Conservation (phyloP, 2,329 filamentous ascomycete genomes). For the Thermomyces lanuginosus region DNA sequence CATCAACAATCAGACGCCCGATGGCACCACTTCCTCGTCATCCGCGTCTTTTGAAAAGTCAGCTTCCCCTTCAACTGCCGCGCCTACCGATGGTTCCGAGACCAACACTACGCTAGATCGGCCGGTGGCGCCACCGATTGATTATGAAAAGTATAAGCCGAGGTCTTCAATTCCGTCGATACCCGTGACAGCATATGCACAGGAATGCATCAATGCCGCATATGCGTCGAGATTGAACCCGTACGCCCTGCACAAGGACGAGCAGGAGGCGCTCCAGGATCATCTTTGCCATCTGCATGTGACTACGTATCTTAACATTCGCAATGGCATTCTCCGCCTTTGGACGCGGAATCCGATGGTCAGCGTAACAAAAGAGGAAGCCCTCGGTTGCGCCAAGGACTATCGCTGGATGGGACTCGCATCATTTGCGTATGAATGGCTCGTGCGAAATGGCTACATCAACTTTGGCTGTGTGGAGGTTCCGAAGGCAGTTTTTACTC, state of each 20-base stretch:
- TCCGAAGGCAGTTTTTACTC: conserved; percentile 27
- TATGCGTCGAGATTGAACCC: conserved; percentile 80
- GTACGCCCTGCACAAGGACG: conserved; percentile 69
- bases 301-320: conserved; percentile 87
- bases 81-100: too few species aligned
- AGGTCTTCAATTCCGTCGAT: conserved; percentile 73
- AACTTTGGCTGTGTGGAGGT: conserved; percentile 85
- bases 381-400: conserved; percentile 77
- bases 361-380: conserved; percentile 66
- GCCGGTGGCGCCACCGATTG: too few species aligned
- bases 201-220: conserved; percentile 76
- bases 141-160: conserved; percentile 42
- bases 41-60: too few species aligned
- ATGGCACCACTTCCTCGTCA: too few species aligned
- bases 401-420: conserved; percentile 78
- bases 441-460: conserved; percentile 80
- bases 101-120: too few species aligned
- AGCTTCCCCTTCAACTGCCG: too few species aligned
- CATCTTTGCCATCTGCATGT: conserved; percentile 79
- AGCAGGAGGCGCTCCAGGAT: conserved; percentile 63
- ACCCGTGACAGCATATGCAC: conserved; percentile 61
- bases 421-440: conserved; percentile 80
- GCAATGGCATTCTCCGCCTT: conserved; percentile 79
- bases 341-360: conserved; percentile 80
- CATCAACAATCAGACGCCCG: too few species aligned